These are phyloP conservation scores for Chimonanthus salicifolius DNA, from an alignment of 164 flowering plant genomes.

Conservation along the genomic window DNA sequence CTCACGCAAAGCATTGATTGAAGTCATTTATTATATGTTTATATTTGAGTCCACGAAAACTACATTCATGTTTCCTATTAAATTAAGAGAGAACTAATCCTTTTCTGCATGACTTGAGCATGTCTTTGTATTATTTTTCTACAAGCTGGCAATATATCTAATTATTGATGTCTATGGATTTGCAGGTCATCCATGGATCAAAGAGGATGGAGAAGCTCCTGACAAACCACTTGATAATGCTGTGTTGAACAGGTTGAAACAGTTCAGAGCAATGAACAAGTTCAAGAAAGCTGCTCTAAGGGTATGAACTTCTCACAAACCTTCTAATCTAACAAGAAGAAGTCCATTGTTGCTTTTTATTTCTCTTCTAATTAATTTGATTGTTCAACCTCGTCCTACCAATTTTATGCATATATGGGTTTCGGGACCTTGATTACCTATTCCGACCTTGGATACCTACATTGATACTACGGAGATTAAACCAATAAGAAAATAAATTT, in stretches of 20 bases:
- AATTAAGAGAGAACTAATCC: neutral
- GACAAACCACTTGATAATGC: conserved; percentile 93
- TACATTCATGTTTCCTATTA: neutral
- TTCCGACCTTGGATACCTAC: too few species aligned
- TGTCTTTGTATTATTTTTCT: neutral
- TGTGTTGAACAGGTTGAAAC: conserved; percentile 76
- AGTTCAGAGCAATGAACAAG: conserved; percentile 89
- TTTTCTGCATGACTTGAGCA: neutral
- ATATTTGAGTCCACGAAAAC: neutral
- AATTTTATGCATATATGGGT: too few species aligned
- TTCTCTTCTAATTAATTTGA: neutral
- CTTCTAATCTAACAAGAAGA: neutral
- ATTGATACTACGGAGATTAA: too few species aligned
- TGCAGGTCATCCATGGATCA: conserved; percentile 91
- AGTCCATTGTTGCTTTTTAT: neutral
- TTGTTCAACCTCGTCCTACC: too few species aligned
- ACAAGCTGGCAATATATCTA: neutral
- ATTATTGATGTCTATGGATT: neutral
- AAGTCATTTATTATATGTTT: too few species aligned
- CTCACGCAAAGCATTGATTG: too few species aligned
- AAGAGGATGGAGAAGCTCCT: conserved; percentile 96
- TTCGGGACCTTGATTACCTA: too few species aligned
- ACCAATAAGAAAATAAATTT: too few species aligned
- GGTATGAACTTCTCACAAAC: conserved; percentile 29
- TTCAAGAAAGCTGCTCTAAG: conserved; percentile 92